Base-by-base conservation (phyloP, 1,139 yeast genomes). In the Suhomyces panamericanus region DNA sequence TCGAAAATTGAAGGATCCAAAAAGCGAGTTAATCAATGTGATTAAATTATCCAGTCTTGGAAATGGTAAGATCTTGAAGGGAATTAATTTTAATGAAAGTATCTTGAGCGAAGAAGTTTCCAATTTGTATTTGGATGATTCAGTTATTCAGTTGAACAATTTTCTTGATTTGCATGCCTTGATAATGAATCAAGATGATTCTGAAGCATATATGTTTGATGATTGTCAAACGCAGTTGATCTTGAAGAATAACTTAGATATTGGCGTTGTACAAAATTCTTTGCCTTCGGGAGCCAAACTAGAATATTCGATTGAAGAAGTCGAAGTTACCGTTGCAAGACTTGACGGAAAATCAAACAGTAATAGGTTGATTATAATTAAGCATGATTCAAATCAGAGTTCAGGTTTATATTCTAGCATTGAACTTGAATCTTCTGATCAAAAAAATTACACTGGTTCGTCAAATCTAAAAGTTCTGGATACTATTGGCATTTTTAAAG, bases 211-310 rank as follows among this genome's bases (percentile, higher is more conserved):
- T 33, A 54, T 59, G 4, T 53, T 49, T 43, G 67, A 64, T 20
- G 46, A 50, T 4, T 48, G 57, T n/a, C 39, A 53, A 10, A 44
- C 56, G n/a, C 69, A 64, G 47, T 12, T 64, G 8, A 37, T 39
- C 2, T 16, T 63, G 6, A 43, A 42, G 9, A 52, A 56, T 6
- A 39, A 43, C 6, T 13, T 61, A 9, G 46, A 56, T 33, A n/a
- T 49, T 3, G 26, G 47, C 0, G 35, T 38, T 7, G 40, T 62
- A 13, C 32, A 49, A 40, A 32, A 33, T 8, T 41, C 48, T 20
- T 49, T 63, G 9, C 54, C 58, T 2, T 33, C 35, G 3, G 49
- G 41, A 0, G 32, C 49, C 3, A 29, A 41, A 5, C 45, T 57
- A 6, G 37, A 38, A 1, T 31, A 59, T 10, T 15, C 35, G 3